Percentiles rank a stretch among this genome's conserved stretches.
Conservation (phyloP, 495 filamentous ascomycete genomes). For the Rusavskia elegans region DNA sequence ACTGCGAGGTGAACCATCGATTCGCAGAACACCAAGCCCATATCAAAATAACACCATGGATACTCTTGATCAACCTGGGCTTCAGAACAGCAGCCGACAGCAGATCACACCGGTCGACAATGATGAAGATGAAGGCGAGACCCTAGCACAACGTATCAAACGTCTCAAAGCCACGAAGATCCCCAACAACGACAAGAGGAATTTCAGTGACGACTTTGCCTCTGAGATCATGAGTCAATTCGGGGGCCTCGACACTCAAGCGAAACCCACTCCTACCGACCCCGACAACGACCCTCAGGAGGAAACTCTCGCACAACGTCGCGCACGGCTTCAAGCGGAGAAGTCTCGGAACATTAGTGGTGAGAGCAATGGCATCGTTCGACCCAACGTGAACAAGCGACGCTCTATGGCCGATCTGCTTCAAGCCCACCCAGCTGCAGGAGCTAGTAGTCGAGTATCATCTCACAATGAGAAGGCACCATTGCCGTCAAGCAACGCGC, state of each 20-base stretch:
- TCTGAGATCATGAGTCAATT: constrained; percentile 61
- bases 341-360: constrained; percentile 21
- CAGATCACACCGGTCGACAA: constrained; percentile 7
- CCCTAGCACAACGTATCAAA: constrained; percentile 55
- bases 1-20: constrained; percentile 41
- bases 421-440: constrained; percentile 34
- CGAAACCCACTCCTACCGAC: constrained; percentile 13
- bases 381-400: constrained; percentile 23
- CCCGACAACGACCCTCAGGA: constrained; percentile 32
- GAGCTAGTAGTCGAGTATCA: constrained; percentile 3
- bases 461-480: constrained; percentile 5
- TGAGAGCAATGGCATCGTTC: constrained; percentile 14
- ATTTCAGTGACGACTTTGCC: constrained; percentile 63
- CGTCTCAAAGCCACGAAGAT: constrained; percentile 43
- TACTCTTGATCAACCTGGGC: constrained; percentile 10
- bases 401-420: constrained; percentile 60
- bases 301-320: constrained; percentile 80
- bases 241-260: constrained; percentile 22
- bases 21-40: constrained; percentile 11
- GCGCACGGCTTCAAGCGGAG: constrained; percentile 64
- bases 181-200: constrained; percentile 31
- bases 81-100: constrained; percentile 1
- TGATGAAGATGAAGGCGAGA: constrained; percentile 49
- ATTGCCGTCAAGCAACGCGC: background rate
- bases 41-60: constrained; percentile 25